Evolutionary conservation across 768 basidiomycete species (phyloP), one percentile per base, ranked within the genome.

Genomic region (Dentipellis sp.): DNA sequence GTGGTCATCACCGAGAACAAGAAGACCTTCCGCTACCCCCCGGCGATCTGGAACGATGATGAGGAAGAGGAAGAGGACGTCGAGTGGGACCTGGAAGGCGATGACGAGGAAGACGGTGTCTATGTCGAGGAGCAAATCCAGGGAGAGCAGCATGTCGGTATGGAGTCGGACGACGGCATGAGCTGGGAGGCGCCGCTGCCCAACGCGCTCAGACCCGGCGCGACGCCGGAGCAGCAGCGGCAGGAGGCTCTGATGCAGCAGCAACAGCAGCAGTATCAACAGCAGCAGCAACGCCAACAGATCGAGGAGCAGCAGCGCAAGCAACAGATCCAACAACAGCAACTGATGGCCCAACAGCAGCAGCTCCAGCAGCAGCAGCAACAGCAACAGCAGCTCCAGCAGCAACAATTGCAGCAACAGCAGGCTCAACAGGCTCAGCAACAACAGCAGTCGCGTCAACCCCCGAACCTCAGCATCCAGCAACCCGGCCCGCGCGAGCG

Each of bases 81-180:
- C 3, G 84, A 83, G 53, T 88, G 83, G 78, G 82, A 84, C 54
- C 79, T 80, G 35, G 84, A 82, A 11, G 80, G 76, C 3, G 88
- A 86, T 59, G 79, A 84, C 56, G 84, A 83, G 46, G 83, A 86
- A 66, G 88, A 90, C 55, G 67, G 74, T 1, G 82, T 79, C 16
- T 71, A 88, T n/a, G 78, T 73, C 3, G 74, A 78, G 37, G 80
- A 82, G 17, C 78, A 82, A 62, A 79, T 76, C 56, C 66, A 69
- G n/a, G 65, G 71, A 56, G 74, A 75, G 50, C 72, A 73, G 17
- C 80, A 47, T 39, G 50, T 21, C 12, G 57, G 36, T 34, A 53
- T 37, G 76, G 86, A 88, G 53, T 80, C 79, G 0, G 91, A 92
- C 58, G 92, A 94, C 63, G 87, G 84, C 2, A 89, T 94, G 81